Conservation (phyloP, 2,329 filamentous ascomycete genomes). For the Teratosphaeria nubilosa region DNA sequence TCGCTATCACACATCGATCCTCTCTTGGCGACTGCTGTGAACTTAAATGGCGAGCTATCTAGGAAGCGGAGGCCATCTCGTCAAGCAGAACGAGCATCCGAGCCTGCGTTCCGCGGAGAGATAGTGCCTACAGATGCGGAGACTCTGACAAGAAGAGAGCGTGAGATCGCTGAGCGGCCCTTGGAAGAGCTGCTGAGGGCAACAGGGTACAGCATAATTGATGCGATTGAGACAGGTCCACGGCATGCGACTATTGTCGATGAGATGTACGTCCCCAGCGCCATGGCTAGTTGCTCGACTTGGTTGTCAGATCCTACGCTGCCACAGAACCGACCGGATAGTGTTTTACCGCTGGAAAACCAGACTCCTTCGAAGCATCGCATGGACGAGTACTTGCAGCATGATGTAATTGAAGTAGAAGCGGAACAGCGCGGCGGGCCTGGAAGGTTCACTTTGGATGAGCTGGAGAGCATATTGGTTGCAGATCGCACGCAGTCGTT, state of each 20-base stretch:
- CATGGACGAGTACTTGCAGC: conserved; percentile 36
- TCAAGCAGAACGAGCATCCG: conserved; percentile 4
- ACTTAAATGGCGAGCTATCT: not conserved
- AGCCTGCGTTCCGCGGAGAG: conserved; percentile 25
- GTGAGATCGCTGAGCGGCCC: conserved; percentile 26
- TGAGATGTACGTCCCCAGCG: not conserved
- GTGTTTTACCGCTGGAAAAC: not conserved
- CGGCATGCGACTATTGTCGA: not conserved
- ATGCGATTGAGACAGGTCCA: not conserved
- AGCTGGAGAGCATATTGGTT: conserved; percentile 65
- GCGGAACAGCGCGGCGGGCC: conserved; percentile 64
- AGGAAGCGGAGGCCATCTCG: not conserved
- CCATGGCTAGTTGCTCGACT: not conserved
- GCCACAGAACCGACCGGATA: conserved; percentile 13
- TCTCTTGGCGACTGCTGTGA: conserved; percentile 15
- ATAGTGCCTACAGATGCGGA: conserved; percentile 22
- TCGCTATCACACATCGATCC: conserved; percentile 15
- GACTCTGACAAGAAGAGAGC: conserved; percentile 20
- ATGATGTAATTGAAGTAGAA: conserved; percentile 59
- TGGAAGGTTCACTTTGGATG: conserved; percentile 64
- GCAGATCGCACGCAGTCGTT: conserved; percentile 52
- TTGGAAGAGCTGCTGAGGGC: conserved; percentile 34
- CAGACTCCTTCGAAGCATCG: conserved; percentile 5
- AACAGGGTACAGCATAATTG: conserved; percentile 29
- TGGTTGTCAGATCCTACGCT: conserved; percentile 11